Base-by-base conservation (phyloP, 106 monocot genomes). In the Xerophyta viscosa region DNA sequence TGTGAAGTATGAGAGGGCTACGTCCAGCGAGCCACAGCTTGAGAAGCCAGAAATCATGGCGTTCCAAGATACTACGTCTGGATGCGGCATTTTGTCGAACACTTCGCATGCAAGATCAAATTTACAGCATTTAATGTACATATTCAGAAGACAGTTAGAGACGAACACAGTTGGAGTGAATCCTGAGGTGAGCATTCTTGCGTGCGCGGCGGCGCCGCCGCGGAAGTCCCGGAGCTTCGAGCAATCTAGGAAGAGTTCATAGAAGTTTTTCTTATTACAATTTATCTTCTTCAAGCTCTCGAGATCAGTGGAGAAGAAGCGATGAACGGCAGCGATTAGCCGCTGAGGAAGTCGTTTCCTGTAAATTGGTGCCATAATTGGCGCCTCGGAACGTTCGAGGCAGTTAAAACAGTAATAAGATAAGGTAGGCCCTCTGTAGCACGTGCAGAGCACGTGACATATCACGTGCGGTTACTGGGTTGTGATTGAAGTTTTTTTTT, bases 101-200 rank as follows among this genome's bases (percentile, higher is more conserved):
- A 78, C 70, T 7, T 63, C 66, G 54, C 54, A 46, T 0, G 73
- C 84, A 8, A 45, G 29, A 14, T 48, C 61, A 0, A 75, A 22
- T 25, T 61, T 56, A 2, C 30, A 61, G 67, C 86, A 82, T 6
- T 45, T 48, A 5, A 79, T 18, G 66, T 91, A 82, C 82, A 82
- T 75, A 51, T 86, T 46, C 42, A 86, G 55, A 7, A 91, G 58
- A 21, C 91, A 91, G 56, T 91, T 91, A 46, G 69, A 23, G 24
- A 91, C 82, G 50, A 86, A 82, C 29, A 60, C 28, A n/a, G 91
- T 82, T 8, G 91, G 91, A 20, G 37, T 41, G 63, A 91, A 91
- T 15, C 91, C 82, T 1, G 67, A 71, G 19, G 48, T 56, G 48
- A 83, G 26, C 76, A 79, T 82, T 21, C 49, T 72, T 2, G 76